Conservation (phyloP, 164 flowering plant species). For the Magnolia kwangsiensis region DNA sequence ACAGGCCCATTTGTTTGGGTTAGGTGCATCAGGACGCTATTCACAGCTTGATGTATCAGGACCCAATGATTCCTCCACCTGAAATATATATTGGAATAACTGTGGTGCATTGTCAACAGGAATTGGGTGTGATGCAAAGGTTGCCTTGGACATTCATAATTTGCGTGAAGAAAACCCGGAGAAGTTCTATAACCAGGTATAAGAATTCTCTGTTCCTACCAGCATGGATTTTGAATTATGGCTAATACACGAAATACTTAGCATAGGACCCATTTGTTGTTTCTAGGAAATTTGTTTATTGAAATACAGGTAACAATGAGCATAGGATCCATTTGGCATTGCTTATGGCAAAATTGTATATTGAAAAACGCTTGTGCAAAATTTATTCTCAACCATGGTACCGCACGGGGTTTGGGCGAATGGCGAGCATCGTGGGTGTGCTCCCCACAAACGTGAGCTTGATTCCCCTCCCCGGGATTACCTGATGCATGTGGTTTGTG, state of each 20-base stretch:
- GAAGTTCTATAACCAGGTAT: conserved; percentile 94
- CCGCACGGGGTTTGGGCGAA: no score
- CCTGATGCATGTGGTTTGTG: no score
- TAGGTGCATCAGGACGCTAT: not conserved
- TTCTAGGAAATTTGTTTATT: no score
- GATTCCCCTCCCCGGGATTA: no score
- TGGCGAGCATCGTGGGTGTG: no score
- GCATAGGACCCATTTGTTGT: no score
- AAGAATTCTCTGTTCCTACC: not conserved
- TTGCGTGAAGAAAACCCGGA: conserved; percentile 97
- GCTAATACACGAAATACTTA: no score
- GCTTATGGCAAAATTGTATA: not conserved
- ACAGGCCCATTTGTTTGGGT: not conserved
- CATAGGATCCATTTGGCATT: not conserved
- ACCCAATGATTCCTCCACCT: not conserved
- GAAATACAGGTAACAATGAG: no score
- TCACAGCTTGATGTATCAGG: not conserved
- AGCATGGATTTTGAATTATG: not conserved
- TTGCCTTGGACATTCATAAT: conserved; percentile 93
- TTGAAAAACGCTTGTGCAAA: no score
- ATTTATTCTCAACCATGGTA: no score
- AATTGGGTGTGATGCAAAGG: conserved; percentile 96
- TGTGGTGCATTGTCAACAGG: conserved; percentile 16
- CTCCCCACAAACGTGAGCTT: no score
- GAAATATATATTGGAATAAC: not conserved